These are phyloP conservation scores for Cryphonectria carpinicola DNA, from an alignment of 2,329 filamentous ascomycete species.

Conservation along the genomic window DNA sequence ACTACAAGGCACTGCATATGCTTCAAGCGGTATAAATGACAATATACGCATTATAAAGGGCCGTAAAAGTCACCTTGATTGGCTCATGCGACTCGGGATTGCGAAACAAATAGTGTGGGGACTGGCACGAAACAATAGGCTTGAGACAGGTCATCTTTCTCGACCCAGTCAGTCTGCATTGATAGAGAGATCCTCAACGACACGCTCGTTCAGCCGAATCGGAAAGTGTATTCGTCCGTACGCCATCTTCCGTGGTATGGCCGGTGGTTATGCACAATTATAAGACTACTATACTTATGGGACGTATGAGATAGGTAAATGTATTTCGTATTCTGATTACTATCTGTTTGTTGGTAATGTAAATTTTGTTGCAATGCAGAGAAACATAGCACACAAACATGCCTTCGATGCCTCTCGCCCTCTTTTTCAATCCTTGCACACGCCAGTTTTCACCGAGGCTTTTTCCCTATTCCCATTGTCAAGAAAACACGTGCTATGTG, in stretches of 20 bases:
- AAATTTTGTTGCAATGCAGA: not conserved
- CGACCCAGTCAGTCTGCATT: not conserved
- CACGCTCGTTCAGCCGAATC: not conserved
- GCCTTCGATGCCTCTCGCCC: not conserved
- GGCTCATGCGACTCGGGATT: not conserved
- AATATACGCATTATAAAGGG: not conserved
- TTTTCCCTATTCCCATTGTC: not conserved
- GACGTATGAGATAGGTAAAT: not conserved
- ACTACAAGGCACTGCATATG: not conserved
- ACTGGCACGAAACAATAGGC: not conserved
- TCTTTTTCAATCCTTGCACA: not conserved
- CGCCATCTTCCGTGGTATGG: not conserved
- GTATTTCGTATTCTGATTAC: not conserved
- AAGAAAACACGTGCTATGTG: not conserved
- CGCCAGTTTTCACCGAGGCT: not conserved
- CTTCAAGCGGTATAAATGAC: not conserved
- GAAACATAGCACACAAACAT: not conserved
- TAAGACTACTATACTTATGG: too few relatives aligned
- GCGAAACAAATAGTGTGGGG: not conserved
- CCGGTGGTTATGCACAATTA: too few relatives aligned
- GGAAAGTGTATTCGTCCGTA: not conserved
- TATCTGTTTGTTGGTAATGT: not conserved
- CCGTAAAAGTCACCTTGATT: not conserved
- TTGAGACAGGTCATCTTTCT: not conserved
- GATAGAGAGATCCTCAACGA: not conserved